A percentile compares a stretch with the other conserved stretches of the same genome.
Evolutionary conservation across 257 asterid species (phyloP).

Genomic region (Solanum raphanifolium): DNA sequence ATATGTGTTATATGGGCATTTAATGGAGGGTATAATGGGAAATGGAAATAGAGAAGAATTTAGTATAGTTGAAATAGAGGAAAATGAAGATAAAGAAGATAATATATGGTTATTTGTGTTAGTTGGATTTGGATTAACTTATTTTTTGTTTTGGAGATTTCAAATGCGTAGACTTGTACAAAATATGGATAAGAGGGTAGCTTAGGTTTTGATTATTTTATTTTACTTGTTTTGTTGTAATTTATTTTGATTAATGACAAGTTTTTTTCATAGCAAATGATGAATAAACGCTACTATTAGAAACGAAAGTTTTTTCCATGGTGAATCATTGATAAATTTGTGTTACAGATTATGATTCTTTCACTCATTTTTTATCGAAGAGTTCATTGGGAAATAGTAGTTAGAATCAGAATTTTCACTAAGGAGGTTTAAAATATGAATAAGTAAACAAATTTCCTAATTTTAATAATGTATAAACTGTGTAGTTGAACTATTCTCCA

Average conservation of each 20-base stretch:
- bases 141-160: slow-evolving; percentile 79
- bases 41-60: slow-evolving; percentile 43
- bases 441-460: no score
- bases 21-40: slow-evolving; percentile 50
- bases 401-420: no score
- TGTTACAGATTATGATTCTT: no score
- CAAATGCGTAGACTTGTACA: slow-evolving; percentile 59
- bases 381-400: background rate
- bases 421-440: no score
- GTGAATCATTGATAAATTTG: no score
- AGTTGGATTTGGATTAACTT: slow-evolving; percentile 64
- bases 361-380: no score
- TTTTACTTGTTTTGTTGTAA: background rate
- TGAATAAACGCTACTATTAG: background rate
- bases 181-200: slow-evolving; percentile 64
- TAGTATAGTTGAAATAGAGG: slow-evolving; percentile 43
- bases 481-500: background rate
- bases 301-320: rapidly evolving
- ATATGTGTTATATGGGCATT: slow-evolving; percentile 67
- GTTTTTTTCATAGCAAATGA: background rate
- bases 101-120: slow-evolving; percentile 56
- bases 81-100: slow-evolving; percentile 34
- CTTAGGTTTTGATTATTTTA: slow-evolving; percentile 6
- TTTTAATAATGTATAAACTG: no score
- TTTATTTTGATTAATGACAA: background rate